These are phyloP conservation scores for Diversispora epigaea DNA, from an alignment of 192 early-diverging fungal species.

Conservation along the genomic window DNA sequence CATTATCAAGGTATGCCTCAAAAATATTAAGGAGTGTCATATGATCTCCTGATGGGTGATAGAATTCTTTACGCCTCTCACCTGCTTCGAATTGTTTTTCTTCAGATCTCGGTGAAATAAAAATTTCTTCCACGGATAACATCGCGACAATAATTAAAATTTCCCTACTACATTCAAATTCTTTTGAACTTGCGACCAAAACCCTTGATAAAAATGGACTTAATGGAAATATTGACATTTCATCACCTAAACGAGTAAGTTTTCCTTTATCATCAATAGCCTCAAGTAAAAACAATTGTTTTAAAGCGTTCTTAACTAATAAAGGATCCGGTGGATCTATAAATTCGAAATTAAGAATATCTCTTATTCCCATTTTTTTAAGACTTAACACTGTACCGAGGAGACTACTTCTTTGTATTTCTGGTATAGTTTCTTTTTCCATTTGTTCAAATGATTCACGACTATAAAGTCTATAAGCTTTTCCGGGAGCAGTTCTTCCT, in stretches of 20 bases:
- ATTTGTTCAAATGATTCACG: conserved; percentile 83
- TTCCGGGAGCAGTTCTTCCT: conserved; percentile 88
- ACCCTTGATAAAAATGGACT: conserved; percentile 88
- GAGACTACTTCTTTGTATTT: conserved; percentile 94
- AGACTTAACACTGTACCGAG: conserved; percentile 84
- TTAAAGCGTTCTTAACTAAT: conserved; percentile 80
- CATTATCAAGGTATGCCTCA: conserved; percentile 71
- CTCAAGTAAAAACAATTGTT: conserved; percentile 84
- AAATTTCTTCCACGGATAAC: conserved; percentile 87
- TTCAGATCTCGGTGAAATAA: conserved; percentile 73
- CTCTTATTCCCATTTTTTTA: conserved; percentile 87
- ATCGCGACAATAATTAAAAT: conserved; percentile 89
- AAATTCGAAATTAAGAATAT: conserved; percentile 90
- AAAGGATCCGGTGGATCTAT: conserved; percentile 89
- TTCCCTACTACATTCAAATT: conserved; percentile 82
- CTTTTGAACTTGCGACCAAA: conserved; percentile 72
- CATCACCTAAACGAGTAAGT: conserved; percentile 78
- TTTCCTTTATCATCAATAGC: conserved; percentile 84
- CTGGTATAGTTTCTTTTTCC: conserved; percentile 85
- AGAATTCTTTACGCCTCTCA: conserved; percentile 77
- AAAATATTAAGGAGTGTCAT: conserved; percentile 83
- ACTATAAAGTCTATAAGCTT: conserved; percentile 87
- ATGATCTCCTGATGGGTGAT: conserved; percentile 91
- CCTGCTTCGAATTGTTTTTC: conserved; percentile 81
- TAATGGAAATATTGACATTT: conserved; percentile 91